Evolutionary conservation across 108 stramenopile genomes (phyloP).

Genomic region (Fragilariopsis cylindrus): DNA sequence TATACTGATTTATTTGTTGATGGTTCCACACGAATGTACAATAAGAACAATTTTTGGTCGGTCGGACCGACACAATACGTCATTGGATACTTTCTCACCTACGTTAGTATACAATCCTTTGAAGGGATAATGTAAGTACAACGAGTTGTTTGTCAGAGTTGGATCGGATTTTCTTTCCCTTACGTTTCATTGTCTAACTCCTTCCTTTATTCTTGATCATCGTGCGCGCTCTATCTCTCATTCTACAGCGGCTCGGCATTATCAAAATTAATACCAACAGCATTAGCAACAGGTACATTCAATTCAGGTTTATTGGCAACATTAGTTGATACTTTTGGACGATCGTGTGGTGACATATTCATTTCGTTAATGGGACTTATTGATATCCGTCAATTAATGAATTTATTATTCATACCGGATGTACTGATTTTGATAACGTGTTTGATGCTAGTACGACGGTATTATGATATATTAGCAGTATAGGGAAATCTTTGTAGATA

Average conservation of each 20-base stretch:
- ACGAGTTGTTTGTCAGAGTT: too few species aligned
- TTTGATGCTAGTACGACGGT: constrained; percentile 51
- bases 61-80: constrained; percentile 60
- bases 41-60: constrained; percentile 47
- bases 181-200: too few species aligned
- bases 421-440: constrained; percentile 52
- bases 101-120: constrained; percentile 65
- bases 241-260: constrained; percentile 56
- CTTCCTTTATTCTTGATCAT: too few species aligned
- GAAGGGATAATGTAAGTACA: constrained; percentile 63
- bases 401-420: constrained; percentile 66
- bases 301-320: constrained; percentile 42
- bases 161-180: too few species aligned
- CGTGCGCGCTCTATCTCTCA: too few species aligned
- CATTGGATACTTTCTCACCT: constrained; percentile 63
- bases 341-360: constrained; percentile 70
- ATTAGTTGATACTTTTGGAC: constrained; percentile 52
- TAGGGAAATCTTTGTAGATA: constrained; percentile 20
- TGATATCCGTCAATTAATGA: constrained; percentile 61
- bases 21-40: constrained; percentile 45
- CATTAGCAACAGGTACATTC: constrained; percentile 87
- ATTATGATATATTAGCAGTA: constrained; percentile 62
- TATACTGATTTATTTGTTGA: constrained; percentile 48
- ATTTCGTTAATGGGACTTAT: constrained; percentile 60
- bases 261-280: constrained; percentile 83